phyloP scores from a whole-genome alignment of 495 filamentous ascomycete species.

The Aspergillus bertholletiae region DNA sequence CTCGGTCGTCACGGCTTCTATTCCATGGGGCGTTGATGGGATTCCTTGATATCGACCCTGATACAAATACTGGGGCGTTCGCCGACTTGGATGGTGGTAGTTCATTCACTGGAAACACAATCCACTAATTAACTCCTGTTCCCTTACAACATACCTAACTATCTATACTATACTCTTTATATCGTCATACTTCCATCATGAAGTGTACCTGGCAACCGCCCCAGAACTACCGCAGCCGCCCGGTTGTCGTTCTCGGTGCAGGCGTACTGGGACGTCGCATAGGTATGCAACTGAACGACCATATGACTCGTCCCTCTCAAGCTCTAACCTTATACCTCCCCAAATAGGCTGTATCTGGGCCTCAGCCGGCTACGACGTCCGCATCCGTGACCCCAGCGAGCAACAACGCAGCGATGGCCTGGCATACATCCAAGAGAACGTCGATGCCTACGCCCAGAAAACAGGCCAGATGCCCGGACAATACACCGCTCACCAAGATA shows the following conservation, averaged over 20 bases:
- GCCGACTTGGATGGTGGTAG: too few relatives aligned
- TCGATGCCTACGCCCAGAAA: conserved; percentile 28
- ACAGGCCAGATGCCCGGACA: conserved; percentile 25
- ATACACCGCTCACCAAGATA: conserved; percentile 24
- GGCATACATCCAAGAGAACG: conserved; percentile 36
- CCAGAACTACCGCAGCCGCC: conserved; percentile 28
- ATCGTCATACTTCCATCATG: neutral
- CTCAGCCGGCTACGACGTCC: conserved; percentile 39
- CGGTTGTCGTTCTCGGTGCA: conserved; percentile 41
- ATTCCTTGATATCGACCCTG: neutral
- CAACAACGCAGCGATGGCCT: conserved; percentile 30
- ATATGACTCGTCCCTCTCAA: neutral
- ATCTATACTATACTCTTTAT: too few relatives aligned
- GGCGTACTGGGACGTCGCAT: conserved; percentile 47
- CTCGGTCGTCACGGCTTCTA: too few relatives aligned
- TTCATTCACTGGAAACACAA: too few relatives aligned
- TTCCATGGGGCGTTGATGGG: too few relatives aligned
- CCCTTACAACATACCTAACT: too few relatives aligned
- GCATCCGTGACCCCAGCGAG: conserved; percentile 36
- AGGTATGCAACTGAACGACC: conserved; percentile 16
- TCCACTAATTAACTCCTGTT: neutral
- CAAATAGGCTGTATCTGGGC: conserved; percentile 33
- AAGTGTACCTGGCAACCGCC: conserved; percentile 28
- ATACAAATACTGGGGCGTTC: neutral
- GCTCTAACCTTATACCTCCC: neutral